Evolutionary conservation across 1,139 yeast genomes (phyloP).

Genomic region (Magnusiomyces fungicola): DNA sequence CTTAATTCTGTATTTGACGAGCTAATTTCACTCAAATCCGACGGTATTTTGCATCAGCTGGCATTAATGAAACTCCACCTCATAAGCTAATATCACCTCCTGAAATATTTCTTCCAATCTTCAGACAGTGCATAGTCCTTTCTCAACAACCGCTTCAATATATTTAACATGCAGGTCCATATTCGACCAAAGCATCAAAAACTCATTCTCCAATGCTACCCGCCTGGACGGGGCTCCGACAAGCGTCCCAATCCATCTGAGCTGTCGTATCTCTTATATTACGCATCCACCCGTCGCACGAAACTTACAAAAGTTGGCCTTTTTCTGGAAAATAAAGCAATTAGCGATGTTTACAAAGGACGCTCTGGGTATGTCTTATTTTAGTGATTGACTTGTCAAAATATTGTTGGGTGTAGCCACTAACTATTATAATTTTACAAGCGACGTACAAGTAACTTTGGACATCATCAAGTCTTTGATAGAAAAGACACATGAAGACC

Average conservation of each 20-base stretch:
- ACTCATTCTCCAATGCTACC: constrained; percentile 85
- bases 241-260: constrained; percentile 91
- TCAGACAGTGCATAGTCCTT: too few relatives aligned
- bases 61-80: too few relatives aligned
- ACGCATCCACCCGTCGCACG: constrained; percentile 85
- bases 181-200: constrained; percentile 73
- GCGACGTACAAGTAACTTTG: constrained; percentile 71
- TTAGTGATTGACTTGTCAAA: not conserved
- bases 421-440: constrained; percentile 3
- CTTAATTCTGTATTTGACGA: too few relatives aligned
- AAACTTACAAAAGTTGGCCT: constrained; percentile 80
- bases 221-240: constrained; percentile 76
- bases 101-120: too few relatives aligned
- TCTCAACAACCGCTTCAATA: too few relatives aligned
- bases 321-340: constrained; percentile 59
- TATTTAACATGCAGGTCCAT: constrained; percentile 6
- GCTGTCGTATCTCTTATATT: constrained; percentile 76
- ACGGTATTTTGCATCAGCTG: too few relatives aligned
- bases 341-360: constrained; percentile 51
- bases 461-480: constrained; percentile 64
- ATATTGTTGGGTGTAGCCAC: not conserved
- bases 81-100: too few relatives aligned
- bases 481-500: constrained; percentile 69
- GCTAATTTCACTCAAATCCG: too few relatives aligned
- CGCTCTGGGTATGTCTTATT: constrained; percentile 52